These are phyloP conservation scores for Oryza officinalis DNA, from an alignment of 176 grass and related monocot species.

Conservation along the genomic window DNA sequence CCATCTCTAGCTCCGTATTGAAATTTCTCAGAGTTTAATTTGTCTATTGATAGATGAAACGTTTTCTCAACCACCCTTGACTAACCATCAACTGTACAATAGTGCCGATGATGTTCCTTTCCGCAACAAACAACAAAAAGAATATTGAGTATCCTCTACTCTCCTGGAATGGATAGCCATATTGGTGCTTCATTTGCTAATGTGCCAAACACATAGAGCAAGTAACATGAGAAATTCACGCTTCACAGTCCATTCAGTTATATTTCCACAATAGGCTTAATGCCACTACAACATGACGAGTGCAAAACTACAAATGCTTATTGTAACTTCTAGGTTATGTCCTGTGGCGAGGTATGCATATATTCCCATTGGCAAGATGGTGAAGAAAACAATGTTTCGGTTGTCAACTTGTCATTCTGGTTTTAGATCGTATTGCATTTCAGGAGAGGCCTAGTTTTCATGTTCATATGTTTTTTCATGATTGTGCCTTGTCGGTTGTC, in stretches of 20 bases:
- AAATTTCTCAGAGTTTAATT: neutral
- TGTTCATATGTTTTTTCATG: neutral
- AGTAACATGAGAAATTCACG: conserved; percentile 6
- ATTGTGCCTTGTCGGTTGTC: neutral
- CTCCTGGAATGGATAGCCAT: conserved; percentile 2
- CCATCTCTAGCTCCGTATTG: neutral
- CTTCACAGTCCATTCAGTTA: conserved; percentile 9
- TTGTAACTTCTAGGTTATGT: neutral
- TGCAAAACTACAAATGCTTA: neutral
- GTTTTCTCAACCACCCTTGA: neutral
- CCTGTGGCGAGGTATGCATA: neutral
- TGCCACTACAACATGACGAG: conserved; percentile 15
- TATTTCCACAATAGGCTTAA: conserved; percentile 27
- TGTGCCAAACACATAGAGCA: neutral
- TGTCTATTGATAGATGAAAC: neutral
- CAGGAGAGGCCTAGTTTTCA: neutral
- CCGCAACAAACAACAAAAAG: neutral
- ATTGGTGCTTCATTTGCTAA: conserved; percentile 4
- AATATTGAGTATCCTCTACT: neutral
- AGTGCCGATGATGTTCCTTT: neutral
- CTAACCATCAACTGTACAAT: neutral
- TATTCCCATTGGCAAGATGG: neutral
- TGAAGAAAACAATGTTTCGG: neutral
- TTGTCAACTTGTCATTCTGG: neutral
- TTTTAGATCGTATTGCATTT: neutral